Evolutionary conservation across 169 alveolate species (phyloP).

Genomic region (Plasmodium vivax): DNA sequence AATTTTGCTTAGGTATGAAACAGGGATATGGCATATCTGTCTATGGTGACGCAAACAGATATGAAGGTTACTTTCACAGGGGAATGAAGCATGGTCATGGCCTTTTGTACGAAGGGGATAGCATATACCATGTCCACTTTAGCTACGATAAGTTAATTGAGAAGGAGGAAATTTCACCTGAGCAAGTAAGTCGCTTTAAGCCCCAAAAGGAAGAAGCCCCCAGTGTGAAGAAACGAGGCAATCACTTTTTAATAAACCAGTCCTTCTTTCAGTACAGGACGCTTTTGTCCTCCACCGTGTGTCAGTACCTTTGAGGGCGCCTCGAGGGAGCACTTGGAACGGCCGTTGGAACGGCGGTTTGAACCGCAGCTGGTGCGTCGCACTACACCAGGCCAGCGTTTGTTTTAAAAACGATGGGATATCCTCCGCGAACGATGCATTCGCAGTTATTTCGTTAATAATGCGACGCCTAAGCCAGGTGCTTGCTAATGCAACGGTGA

Average conservation of each 20-base stretch:
- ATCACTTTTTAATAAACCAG: conserved; percentile 54
- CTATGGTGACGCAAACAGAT: conserved; percentile 55
- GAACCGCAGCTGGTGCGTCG: background rate
- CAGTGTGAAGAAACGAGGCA: background rate
- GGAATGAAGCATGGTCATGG: conserved; percentile 76
- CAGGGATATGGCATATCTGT: conserved; percentile 71
- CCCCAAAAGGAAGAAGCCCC: conserved; percentile 22
- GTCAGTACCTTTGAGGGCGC: conserved; percentile 26
- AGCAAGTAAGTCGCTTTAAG: conserved; percentile 34
- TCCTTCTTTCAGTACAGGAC: conserved; percentile 47
- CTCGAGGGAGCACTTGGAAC: background rate
- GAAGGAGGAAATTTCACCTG: conserved; percentile 40
- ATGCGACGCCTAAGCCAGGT: background rate
- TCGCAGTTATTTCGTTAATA: background rate
- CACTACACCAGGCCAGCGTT: background rate
- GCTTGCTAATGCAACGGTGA: background rate
- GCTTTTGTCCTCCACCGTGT: conserved; percentile 16
- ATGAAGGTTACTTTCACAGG: conserved; percentile 69
- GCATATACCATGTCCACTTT: conserved; percentile 57
- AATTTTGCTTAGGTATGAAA: conserved; percentile 67
- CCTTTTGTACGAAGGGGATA: conserved; percentile 66
- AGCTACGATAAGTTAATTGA: conserved; percentile 64
- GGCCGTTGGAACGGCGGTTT: background rate
- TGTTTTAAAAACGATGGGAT: background rate
- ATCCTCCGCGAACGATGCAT: background rate